Base-by-base conservation (phyloP, 192 early-diverging fungal species). In the Linnemannia exigua region DNA sequence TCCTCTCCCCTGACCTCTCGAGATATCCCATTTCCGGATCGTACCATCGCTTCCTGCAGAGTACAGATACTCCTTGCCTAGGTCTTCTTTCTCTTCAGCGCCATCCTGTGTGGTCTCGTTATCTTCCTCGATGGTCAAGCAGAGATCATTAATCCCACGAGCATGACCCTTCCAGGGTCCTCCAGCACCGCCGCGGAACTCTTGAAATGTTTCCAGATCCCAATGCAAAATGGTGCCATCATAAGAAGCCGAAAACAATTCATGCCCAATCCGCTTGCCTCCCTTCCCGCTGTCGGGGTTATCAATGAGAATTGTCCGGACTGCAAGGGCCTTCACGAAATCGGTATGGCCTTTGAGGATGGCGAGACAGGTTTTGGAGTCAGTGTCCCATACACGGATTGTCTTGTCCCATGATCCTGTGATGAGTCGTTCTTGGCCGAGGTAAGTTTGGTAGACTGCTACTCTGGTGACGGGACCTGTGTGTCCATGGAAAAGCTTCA, bases 401-500 rank as follows among this genome's bases (percentile, higher is more conserved):
- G 94, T 94, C 87, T 97, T 98, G 88, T 99, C 98, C 98, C 98
- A 99, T 12, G 98, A 98, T 31, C 95, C 96, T 1, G 96, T 98
- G 70, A 96, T 92, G 28, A 97, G 87, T 47, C 90, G 93, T 51
- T 89, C 88, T 9, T 89, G 91, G 35, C 89, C 92, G 20, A 90
- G 88, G 19, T 79, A 70, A 3, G 82, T 79, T 47, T 84, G 75
- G 66, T 92, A 88, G 41, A 93, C 79, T 0, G 90, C 92, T 22
- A 96, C 84, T 9, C 90, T 89, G 16, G 95, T 96, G 22, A 94
- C 93, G 15, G 95, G 95, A 22, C 95, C 95, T 9, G 79, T 79
- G 72, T 96, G 95, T 33, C 93, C 93, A 50, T 92, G 92, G 72
- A 88, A 93, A 3, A 90, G 25, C 76, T 90, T 90, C 20, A 81